Percentiles rank a stretch among this genome's conserved stretches.
phyloP scores from a whole-genome alignment of 139 green algal genomes.

The Picochlorum sp. region DNA sequence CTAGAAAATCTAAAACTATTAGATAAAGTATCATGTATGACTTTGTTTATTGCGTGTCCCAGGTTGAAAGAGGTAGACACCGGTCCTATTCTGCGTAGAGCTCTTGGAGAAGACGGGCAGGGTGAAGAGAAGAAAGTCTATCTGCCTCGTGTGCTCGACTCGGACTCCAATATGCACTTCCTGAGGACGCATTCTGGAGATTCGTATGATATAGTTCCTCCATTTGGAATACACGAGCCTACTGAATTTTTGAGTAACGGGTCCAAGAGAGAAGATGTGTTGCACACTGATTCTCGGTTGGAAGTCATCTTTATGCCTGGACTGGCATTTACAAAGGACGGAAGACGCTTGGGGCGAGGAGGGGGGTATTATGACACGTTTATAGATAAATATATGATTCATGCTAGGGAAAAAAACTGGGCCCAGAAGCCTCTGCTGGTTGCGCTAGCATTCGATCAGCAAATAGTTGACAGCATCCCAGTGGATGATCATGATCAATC shows the following conservation, averaged over 20 bases:
- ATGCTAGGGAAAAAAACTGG: slow-evolving; percentile 4
- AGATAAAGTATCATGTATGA: slow-evolving; percentile 13
- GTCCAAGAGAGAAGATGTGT: slow-evolving; percentile 26
- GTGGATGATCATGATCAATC: slow-evolving; percentile 15
- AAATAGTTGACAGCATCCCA: slow-evolving; percentile 31
- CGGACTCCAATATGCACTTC: slow-evolving; percentile 67
- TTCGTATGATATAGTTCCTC: slow-evolving; percentile 28
- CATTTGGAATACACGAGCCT: slow-evolving; percentile 70
- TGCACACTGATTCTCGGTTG: slow-evolving; percentile 16
- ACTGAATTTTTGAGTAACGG: slow-evolving; percentile 28
- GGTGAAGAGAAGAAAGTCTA: slow-evolving; percentile 20
- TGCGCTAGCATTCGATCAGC: slow-evolving; percentile 29
- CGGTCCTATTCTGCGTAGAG: slow-evolving; percentile 22
- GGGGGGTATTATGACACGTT: slow-evolving; percentile 67
- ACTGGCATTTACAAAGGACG: slow-evolving; percentile 52
- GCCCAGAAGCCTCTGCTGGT: slow-evolving; percentile 28
- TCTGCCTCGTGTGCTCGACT: slow-evolving; percentile 62
- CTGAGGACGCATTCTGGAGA: slow-evolving; percentile 35
- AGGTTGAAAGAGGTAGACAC: slow-evolving; percentile 65
- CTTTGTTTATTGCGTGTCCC: slow-evolving; percentile 52
- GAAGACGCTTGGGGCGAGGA: slow-evolving; percentile 51
- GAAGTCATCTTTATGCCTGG: slow-evolving; percentile 73
- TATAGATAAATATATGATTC: slow-evolving; percentile 6
- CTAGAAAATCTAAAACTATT: slow-evolving; percentile 21
- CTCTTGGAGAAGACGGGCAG: slow-evolving; percentile 9